Evolutionary conservation across 352 stramenopile species (phyloP), one percentile per base, ranked within the genome.

Genomic region (Pythium sukuiense): DNA sequence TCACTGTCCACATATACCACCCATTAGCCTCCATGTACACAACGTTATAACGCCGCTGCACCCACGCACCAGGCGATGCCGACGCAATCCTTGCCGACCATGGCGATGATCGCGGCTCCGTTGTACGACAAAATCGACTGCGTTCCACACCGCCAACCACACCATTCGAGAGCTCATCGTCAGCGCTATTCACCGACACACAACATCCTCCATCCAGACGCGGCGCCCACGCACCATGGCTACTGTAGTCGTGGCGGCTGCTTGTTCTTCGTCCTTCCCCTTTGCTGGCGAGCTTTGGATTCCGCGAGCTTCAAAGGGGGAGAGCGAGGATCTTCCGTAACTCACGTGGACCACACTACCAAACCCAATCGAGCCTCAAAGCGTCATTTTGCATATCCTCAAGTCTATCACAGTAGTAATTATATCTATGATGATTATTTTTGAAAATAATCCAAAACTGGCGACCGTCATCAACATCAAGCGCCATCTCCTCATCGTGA

Each of bases 41-140:
- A 11, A 43, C 35, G 11, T 24, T 24, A 43, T 16, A 16, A 12
- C 12, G 12, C 16, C 35, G 3, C 7, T 24, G 39, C 2, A 48
- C 24, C 39, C 20, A 52, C 71, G 57, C 75, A 97, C 89, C 88
- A 95, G 49, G 96, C 97, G 70, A 99, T 99, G 30, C 92, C 98
- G 33, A 99, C 97, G 77, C 98, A 99, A 80, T 99, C 94, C 76
- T 99, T 99, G 65, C 98, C 98, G 27, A 96, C 90, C 98, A 99
- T 99, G 65, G 96, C 98, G 72, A 99, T 98, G 65, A 99, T 98
- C 56, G 97, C 97, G 55, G 91, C 92, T 68, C 98, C 98, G 80
- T 99, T 99, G 83, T 99, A 99, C 74, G 97, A 97, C 62, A 97
- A 75, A 60, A 96, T 96, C 64, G 81, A 90, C 84, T 92, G 37